Percentiles rank a stretch among this genome's conserved stretches.
These are phyloP conservation scores for Penicillium sp. DNA, from an alignment of 2,329 filamentous ascomycete species.

Conservation along the genomic window DNA sequence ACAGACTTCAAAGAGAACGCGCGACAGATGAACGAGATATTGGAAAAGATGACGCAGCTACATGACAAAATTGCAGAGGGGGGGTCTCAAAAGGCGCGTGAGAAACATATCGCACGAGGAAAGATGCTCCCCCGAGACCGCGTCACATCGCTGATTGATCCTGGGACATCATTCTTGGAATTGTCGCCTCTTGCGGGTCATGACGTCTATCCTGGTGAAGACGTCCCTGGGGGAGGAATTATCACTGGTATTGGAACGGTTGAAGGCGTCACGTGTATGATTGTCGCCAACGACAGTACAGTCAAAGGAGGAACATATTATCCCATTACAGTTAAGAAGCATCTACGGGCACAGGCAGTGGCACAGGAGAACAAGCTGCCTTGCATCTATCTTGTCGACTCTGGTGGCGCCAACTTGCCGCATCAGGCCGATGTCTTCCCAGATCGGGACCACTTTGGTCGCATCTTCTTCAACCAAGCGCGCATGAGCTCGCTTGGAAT, in stretches of 20 bases:
- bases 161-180: constrained; percentile 85
- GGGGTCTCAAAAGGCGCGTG: constrained; percentile 73
- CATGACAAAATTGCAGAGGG: constrained; percentile 70
- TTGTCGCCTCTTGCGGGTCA: constrained; percentile 88
- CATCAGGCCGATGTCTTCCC: constrained; percentile 96
- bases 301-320: constrained; percentile 98
- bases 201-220: constrained; percentile 78
- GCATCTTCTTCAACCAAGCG: constrained; percentile 98
- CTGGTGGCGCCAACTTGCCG: constrained; percentile 88
- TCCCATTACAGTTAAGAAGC: constrained; percentile 96
- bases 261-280: constrained; percentile 85
- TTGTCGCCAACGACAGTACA: constrained; percentile 93
- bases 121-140: constrained; percentile 95
- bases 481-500: constrained; percentile 86
- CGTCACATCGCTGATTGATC: constrained; percentile 80
- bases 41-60: constrained; percentile 64
- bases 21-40: constrained; percentile 69
- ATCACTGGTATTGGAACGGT: constrained; percentile 89
- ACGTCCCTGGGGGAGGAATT: constrained; percentile 84
- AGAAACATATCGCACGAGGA: constrained; percentile 80
- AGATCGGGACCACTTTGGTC: constrained; percentile 89
- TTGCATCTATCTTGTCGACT: constrained; percentile 95
- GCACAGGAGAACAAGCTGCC: constrained; percentile 78
- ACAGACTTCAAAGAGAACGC: constrained; percentile 79
- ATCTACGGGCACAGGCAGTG: constrained; percentile 84